Evolutionary conservation across 345 rosid genomes (phyloP), one percentile per base, ranked within the genome.

Genomic region (Dipteronia dyeriana): DNA sequence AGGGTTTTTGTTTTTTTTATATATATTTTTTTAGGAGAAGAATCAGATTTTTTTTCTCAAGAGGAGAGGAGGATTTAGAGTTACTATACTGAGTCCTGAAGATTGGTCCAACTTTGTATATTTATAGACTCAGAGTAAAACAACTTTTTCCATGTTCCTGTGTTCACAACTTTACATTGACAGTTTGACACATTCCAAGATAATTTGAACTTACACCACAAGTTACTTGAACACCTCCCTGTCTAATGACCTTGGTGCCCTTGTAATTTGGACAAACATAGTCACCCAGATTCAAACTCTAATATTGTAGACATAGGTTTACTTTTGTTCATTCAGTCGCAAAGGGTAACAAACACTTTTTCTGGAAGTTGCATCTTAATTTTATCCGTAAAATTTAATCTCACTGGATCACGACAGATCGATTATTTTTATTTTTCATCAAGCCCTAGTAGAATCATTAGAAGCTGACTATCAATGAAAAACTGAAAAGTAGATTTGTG

Each of bases 91-190:
- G 56, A 54, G 75, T 9, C 4, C 74, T 13, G 7, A 3, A 39
- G 61, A 31, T 38, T 51, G 62, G 45, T 75, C 74, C 77, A 16
- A 57, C 71, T 45, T 75, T 69, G 71, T 19, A 57, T 80, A 87
- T 81, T 86, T 89, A 87, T 89, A 87, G 88, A 82, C 9, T 84
- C 56, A 75, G 68, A 4, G 71, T 8, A 17, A 57, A 69, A 41
- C 61, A 59, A 19, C 49, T 56, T 63, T 70, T 25, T 26, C 26
- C 45, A 6, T 47, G 45, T 45, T 64, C 29, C 74, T 76, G 29
- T 45, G 38, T 61, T 59, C 14, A 43, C 68, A 63, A 13, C 71
- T 45, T 66, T 64, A 14, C 39, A n/a, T n/a, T n/a, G n/a, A n/a
- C n/a, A n/a, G n/a, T n/a, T n/a, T n/a, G n/a, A n/a, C n/a, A n/a